These are phyloP conservation scores for Saturnispora halmiae DNA, from an alignment of 805 yeast species.

Conservation along the genomic window DNA sequence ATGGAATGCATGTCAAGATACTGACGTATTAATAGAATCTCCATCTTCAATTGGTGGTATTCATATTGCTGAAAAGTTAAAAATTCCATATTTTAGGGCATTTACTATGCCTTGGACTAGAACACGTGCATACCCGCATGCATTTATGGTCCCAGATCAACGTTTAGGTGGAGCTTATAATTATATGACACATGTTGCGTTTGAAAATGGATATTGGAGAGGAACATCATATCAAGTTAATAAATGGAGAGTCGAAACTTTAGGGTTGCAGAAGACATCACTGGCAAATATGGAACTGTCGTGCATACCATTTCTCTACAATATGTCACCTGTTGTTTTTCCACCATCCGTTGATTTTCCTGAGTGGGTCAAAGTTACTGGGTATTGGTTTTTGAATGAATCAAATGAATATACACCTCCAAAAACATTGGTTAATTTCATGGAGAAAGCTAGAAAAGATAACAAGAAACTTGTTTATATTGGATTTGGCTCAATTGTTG, in stretches of 20 bases:
- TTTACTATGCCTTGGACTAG: constrained; percentile 99
- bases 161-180: constrained; percentile 90
- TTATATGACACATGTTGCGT: constrained; percentile 84
- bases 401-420: constrained; percentile 48
- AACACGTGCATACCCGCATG: constrained; percentile 93
- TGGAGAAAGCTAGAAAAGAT: constrained; percentile 49
- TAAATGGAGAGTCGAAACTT: constrained; percentile 67
- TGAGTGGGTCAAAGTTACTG: constrained; percentile 93
- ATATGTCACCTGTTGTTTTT: constrained; percentile 77
- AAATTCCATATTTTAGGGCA: constrained; percentile 86
- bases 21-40: constrained; percentile 85
- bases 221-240: constrained; percentile 84
- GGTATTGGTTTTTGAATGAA: constrained; percentile 84
- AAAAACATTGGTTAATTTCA: constrained; percentile 45
- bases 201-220: constrained; percentile 89
- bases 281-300: constrained; percentile 63
- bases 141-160: constrained; percentile 89
- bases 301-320: constrained; percentile 81
- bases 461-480: constrained; percentile 73
- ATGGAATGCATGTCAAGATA: constrained; percentile 80
- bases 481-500: constrained; percentile 95
- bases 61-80: constrained; percentile 87
- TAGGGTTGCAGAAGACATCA: constrained; percentile 60
- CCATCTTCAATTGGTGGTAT: constrained; percentile 95
- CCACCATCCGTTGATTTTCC: constrained; percentile 91